Evolutionary conservation across 78 protist species (phyloP).

Genomic region (Monosiga brevicollis): DNA sequence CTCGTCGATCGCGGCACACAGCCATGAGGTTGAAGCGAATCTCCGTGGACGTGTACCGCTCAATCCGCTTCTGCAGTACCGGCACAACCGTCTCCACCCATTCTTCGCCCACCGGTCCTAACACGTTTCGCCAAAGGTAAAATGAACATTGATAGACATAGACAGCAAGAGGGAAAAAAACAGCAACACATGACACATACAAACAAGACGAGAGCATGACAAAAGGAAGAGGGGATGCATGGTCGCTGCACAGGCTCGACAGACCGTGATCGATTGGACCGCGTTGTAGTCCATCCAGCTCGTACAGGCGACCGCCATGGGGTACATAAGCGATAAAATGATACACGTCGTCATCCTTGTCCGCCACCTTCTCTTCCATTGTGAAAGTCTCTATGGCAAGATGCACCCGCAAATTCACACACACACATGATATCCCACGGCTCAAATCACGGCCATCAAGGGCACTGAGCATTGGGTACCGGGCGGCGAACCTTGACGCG

Average conservation of each 20-base stretch:
- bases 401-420: no score
- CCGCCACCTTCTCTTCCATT: background rate
- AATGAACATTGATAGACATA: background rate
- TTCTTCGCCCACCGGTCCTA: background rate
- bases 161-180: background rate
- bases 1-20: conserved; percentile 34
- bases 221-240: background rate
- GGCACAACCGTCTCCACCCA: conserved; percentile 45
- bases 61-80: conserved; percentile 54
- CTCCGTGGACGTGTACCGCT: conserved; percentile 48
- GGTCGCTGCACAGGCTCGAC: no score
- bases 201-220: background rate
- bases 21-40: conserved; percentile 84
- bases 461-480: no score
- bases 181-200: background rate
- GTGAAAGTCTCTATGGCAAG: no score
- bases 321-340: conserved; percentile 85
- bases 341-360: conserved; percentile 66
- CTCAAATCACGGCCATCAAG: no score
- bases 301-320: conserved; percentile 71
- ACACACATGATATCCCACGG: no score
- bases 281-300: conserved; percentile 84
- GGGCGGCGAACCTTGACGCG: no score
- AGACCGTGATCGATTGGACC: conserved; percentile 79
- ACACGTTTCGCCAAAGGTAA: background rate